Percentiles rank a stretch among this genome's conserved stretches.
Conservation (phyloP, 106 monocot species). For the Hemerocallis citrina region DNA sequence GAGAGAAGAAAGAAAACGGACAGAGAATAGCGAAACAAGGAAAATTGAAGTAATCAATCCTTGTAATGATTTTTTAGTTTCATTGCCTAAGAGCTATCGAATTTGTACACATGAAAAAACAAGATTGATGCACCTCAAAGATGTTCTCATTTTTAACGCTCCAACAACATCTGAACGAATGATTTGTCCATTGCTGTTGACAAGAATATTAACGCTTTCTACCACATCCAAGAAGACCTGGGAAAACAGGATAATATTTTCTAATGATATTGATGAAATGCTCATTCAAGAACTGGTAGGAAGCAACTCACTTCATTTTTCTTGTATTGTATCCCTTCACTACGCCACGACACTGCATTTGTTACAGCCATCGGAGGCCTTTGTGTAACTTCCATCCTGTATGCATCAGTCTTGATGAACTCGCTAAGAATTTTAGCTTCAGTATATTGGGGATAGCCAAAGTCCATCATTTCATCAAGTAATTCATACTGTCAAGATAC, state of each 20-base stretch:
- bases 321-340: slow-evolving; percentile 92
- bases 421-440: slow-evolving; percentile 96
- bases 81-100: too few relatives aligned
- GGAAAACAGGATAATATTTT: not conserved
- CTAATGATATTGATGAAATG: not conserved
- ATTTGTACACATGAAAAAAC: too few relatives aligned
- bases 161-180: slow-evolving; percentile 97
- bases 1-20: too few relatives aligned
- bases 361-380: slow-evolving; percentile 98
- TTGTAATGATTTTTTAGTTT: too few relatives aligned
- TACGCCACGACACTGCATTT: slow-evolving; percentile 99
- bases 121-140: slow-evolving; percentile 90
- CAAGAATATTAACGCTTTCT: slow-evolving; percentile 97
- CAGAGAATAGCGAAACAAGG: too few relatives aligned
- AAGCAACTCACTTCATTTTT: slow-evolving; percentile 83
- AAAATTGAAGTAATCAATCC: too few relatives aligned
- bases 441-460: slow-evolving; percentile 94
- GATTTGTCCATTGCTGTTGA: slow-evolving; percentile 97
- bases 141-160: slow-evolving; percentile 95
- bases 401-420: slow-evolving; percentile 97
- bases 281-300: not conserved
- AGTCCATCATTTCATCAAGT: slow-evolving; percentile 97
- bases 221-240: slow-evolving; percentile 98
- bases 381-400: slow-evolving; percentile 94
- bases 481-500: slow-evolving; percentile 65